Base-by-base conservation (phyloP, 257 asterid genomes). In the Nicotiana benthamiana region DNA sequence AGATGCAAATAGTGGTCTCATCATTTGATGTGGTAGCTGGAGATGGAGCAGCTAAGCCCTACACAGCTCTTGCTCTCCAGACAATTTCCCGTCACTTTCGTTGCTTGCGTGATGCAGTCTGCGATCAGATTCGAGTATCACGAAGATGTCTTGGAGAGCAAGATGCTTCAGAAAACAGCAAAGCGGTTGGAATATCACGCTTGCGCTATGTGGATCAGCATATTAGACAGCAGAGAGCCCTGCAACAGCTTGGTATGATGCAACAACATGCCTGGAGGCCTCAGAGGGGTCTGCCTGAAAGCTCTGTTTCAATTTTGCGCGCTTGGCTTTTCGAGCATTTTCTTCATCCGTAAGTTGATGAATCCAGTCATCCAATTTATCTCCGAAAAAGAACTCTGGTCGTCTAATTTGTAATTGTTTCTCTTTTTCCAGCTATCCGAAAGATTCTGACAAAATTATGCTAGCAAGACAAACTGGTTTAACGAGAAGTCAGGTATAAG, bases 291-390 rank as follows among this genome's bases (percentile, higher is more conserved):
- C 90, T 93, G 4, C 98, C 97, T 0, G 97, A 93, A 83, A 86
- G 86, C 59, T 93, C 97, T 32, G 97, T 94, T 81, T 87, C 97
- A 0, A 81, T 94, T 61, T 78, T 94, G 60, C 84, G 97, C 51
- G 96, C 98, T 87, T 94, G 98, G 98, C 97, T 94, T 72, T 94
- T 94, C 52, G 97, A 94, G 85, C 98, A 94, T 86, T 93, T 93
- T 70, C 97, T 94, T 82, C 93, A 94, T 79, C 98, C 98, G 97
- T 94, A 82, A 83, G 90, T 82, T 60, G 56, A 48, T 65, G 24
- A 36, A 26, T 59, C 40, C 9, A 34, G 15, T 46, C 57, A 36
- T 36, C 36, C 16, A 59, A 57, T 77, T 61, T 56, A 77, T 43
- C 20, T 17, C n/a, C 20, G 1, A 12, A 72, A 74, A 48, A 48